Conservation (phyloP, 495 filamentous ascomycete species). For the Talaromyces adpressus region DNA sequence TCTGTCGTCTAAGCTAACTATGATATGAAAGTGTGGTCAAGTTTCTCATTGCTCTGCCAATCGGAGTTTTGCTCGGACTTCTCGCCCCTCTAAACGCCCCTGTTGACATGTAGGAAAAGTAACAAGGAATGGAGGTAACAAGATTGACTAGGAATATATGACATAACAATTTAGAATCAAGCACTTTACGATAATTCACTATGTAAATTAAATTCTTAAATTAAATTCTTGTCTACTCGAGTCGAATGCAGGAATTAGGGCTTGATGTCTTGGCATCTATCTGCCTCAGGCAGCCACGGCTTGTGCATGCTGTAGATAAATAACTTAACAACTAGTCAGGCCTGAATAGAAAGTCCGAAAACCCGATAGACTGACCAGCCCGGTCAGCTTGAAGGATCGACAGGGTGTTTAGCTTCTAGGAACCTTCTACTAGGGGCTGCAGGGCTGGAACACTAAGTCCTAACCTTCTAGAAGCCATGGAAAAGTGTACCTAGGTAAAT, state of each 20-base stretch:
- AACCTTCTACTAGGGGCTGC: not conserved
- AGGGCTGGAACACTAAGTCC: not conserved
- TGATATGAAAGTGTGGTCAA: not conserved
- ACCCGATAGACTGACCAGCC: not conserved
- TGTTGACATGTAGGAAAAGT: not conserved
- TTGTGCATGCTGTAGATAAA: not conserved
- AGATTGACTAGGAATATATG: too few species aligned
- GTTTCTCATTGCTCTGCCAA: not conserved
- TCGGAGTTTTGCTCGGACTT: not conserved
- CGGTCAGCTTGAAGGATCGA: not conserved
- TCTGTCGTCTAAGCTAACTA: too few species aligned
- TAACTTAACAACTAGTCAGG: not conserved
- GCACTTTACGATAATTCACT: too few species aligned
- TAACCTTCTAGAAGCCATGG: not conserved
- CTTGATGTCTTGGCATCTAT: not conserved
- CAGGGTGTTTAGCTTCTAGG: not conserved
- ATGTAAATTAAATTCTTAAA: too few species aligned
- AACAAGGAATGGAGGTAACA: not conserved
- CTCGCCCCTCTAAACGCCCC: not conserved
- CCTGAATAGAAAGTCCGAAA: not conserved
- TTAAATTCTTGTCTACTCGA: too few species aligned
- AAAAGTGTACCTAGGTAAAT: not conserved
- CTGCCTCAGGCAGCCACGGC: not conserved
- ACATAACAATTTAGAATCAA: too few species aligned
- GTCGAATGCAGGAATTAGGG: not conserved